These are phyloP conservation scores for Neurospora sp. DNA, from an alignment of 495 filamentous ascomycete genomes.

Conservation along the genomic window DNA sequence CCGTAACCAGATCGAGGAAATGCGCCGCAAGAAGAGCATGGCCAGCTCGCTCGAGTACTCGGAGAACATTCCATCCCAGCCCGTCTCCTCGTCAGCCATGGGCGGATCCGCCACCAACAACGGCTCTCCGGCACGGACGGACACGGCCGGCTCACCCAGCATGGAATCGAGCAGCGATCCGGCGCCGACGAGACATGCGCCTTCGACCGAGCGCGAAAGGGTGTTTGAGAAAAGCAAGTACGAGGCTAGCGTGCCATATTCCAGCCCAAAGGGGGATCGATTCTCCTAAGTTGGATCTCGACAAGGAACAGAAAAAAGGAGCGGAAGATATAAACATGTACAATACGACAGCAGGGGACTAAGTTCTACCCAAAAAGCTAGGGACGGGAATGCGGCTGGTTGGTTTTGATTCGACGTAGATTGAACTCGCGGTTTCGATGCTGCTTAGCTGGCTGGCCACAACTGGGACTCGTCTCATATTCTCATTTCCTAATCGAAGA, in stretches of 20 bases:
- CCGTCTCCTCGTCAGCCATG: constrained; percentile 29
- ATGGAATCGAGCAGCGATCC: constrained; percentile 72
- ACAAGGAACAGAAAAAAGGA: background rate
- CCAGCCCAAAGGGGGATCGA: constrained; percentile 71
- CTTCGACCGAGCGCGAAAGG: constrained; percentile 58
- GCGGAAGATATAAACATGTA: background rate
- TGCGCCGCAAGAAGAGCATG: constrained; percentile 53
- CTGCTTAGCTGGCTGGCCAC: background rate
- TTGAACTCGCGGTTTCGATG: background rate
- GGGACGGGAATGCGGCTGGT: background rate
- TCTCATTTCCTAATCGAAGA: background rate
- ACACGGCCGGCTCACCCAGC: constrained; percentile 66
- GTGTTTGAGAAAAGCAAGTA: constrained; percentile 83
- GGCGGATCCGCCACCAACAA: constrained; percentile 21
- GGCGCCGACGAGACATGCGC: constrained; percentile 75
- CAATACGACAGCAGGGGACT: background rate
- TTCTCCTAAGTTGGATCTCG: constrained; percentile 39
- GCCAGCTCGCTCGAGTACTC: constrained; percentile 50
- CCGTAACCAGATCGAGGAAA: constrained; percentile 55
- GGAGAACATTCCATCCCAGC: constrained; percentile 22
- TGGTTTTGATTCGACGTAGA: background rate
- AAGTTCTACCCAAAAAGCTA: background rate
- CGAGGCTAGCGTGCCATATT: constrained; percentile 59
- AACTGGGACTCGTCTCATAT: background rate
- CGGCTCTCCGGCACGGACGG: constrained; percentile 34